Base-by-base conservation (phyloP, 148 eudicot species). In the Agrostemma githago region DNA sequence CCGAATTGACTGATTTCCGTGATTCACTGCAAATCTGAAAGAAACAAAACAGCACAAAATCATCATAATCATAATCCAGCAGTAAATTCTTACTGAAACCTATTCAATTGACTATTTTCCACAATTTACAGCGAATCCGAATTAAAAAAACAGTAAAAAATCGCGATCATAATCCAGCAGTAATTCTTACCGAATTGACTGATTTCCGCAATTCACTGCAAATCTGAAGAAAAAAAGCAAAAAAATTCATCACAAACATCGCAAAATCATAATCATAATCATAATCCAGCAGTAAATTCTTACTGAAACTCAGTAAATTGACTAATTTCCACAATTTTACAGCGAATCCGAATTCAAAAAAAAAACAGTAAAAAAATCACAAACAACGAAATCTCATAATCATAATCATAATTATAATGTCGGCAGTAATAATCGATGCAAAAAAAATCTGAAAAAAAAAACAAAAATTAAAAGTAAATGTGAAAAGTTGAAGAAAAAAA, bases 241-340 rank as follows among this genome's bases (percentile, higher is more conserved):
- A 26, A 26, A 26, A 26, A 26, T 0, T 26, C 34, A 26, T 26
- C 34, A 26, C 34, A 26, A 0, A 26, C 34, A 26, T 0, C 34
- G 34, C 34, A 26, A 26, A 26, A 26, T 26, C 34, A 26, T 26
- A 1, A 26, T 26, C 34, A 26, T 26, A 1, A 26, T 26, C 34
- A 26, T 26, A 26, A 26, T 51, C 11, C 56, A 10, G 0, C 16
- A 51, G 16, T 51, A 51, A 62, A 58, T 79, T 62, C 26, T 71
- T 12, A 21, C 68, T 46, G 4, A 21, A 63, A 41, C 34, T 39
- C 26, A 43, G 46, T 21, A 40, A 70, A 16, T 56, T 26, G 34
- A 26, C 34, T 26, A 26, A 26, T 26, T 41, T 74, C 84, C 76
- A 79, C 69, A 77, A 74, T 38, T 66, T 80, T 68, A 74, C 61